Base-by-base conservation (phyloP, 306 rosid species). In the Echinosophora koreensis region DNA sequence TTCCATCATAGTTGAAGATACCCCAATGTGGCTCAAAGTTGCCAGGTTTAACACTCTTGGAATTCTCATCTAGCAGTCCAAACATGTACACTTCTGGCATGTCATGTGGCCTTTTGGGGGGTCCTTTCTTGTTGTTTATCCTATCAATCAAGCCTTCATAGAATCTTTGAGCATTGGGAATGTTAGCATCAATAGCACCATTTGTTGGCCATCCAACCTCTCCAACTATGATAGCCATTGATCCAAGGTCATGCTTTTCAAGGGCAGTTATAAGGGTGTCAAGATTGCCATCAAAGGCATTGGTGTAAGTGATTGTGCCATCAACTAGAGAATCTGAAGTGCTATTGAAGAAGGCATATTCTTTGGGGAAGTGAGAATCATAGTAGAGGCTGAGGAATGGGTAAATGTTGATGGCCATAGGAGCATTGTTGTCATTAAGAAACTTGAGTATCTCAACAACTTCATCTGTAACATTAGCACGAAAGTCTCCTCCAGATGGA, bases 1-100 rank as follows among this genome's bases (percentile, higher is more conserved):
- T 56, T 8, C 96, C 96, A 50, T 90, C 96, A 18, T 66, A 88
- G 39, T 85, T 81, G 83, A 90, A 87, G 8, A 90, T 10, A 1
- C 96, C 96, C 96, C 96, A 90, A 5, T 90, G 96, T 5, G 90
- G 84, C 63, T 90, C 96, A 12, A 90, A 90, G 4, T 80, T 88
- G 0, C 96, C 96, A 0, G 96, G 96, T 0, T 46, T 71, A 41
- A 73, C 22, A 15, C 93, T 90, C 81, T 90, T 90, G 46, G 85
- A 82, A 42, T 90, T 88, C 73, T 90, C 96, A 54, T 90, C 96
- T 4, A 82, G 17, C 3, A 90, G 78, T 0, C 82, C 86, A 8
- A 90, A 90, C 0, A 88, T 41, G 79, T 90, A 90, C 8, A 83
- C 82, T 6, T 90, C 91, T 0, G 86, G 83, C 1, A 87, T 77